A percentile compares a stretch with the other conserved stretches of the same genome.
Evolutionary conservation across 306 rosid species (phyloP).

Genomic region (Prunus kanzakura): DNA sequence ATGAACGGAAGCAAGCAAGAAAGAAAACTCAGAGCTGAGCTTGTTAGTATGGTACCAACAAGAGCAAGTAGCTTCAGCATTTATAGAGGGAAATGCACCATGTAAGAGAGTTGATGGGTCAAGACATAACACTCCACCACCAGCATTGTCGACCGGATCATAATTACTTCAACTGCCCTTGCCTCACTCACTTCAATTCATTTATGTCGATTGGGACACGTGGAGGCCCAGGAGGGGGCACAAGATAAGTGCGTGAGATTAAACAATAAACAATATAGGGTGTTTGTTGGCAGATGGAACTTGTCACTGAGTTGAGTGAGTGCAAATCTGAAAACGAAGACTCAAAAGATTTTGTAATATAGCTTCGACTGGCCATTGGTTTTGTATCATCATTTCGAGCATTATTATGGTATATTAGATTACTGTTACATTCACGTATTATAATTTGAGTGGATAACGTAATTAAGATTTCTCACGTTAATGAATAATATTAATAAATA

Average conservation of each 20-base stretch:
- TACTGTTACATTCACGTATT: too few relatives aligned
- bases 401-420: too few relatives aligned
- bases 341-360: too few relatives aligned
- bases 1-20: background rate
- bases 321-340: too few relatives aligned
- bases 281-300: background rate
- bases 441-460: too few relatives aligned
- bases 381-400: too few relatives aligned
- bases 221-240: slow-evolving; percentile 9
- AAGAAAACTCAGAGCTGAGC: slow-evolving; percentile 15
- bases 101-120: background rate
- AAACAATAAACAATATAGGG: background rate
- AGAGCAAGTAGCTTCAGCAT: slow-evolving; percentile 16
- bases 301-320: too few relatives aligned
- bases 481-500: too few relatives aligned
- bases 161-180: slow-evolving; percentile 54
- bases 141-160: slow-evolving; percentile 10
- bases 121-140: slow-evolving; percentile 23
- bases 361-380: too few relatives aligned
- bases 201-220: slow-evolving; percentile 33
- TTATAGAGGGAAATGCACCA: slow-evolving; percentile 24
- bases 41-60: background rate
- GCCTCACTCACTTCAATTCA: slow-evolving; percentile 26
- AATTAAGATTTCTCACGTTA: too few relatives aligned
- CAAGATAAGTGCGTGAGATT: background rate